Evolutionary conservation across 2,329 filamentous ascomycete genomes (phyloP).

Genomic region (Xylaria digitata): DNA sequence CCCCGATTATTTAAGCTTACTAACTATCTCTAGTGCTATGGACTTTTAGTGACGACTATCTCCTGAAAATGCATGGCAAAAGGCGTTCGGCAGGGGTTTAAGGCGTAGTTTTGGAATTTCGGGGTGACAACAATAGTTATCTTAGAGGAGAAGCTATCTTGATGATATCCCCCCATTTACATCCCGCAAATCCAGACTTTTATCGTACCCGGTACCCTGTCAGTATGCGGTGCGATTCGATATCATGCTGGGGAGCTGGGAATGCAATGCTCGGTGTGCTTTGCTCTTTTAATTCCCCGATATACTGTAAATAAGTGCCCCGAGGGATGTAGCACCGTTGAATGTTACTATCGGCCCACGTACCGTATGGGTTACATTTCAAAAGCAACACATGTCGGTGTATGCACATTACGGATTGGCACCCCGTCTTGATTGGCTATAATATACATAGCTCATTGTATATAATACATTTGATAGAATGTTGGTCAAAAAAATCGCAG

Average conservation of each 20-base stretch:
- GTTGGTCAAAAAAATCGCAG: no score
- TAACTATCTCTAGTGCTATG: conserved; percentile 35
- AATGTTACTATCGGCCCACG: neutral
- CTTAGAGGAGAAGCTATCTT: conserved; percentile 4
- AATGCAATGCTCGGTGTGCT: neutral
- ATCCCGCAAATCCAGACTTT: neutral
- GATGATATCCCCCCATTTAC: conserved; percentile 1
- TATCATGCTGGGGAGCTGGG: neutral
- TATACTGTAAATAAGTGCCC: no score
- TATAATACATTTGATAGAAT: no score
- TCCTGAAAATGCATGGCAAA: conserved; percentile 15
- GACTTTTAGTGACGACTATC: conserved; percentile 30
- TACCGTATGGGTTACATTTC: no score
- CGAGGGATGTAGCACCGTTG: neutral
- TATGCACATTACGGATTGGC: no score
- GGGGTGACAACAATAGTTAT: neutral
- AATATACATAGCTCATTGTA: neutral
- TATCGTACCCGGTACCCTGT: neutral
- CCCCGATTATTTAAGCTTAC: neutral
- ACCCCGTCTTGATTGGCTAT: no score
- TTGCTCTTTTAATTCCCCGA: no score
- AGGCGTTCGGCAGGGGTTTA: conserved; percentile 28
- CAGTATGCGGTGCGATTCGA: neutral
- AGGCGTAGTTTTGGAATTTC: conserved; percentile 9
- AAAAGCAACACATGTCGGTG: no score